These are phyloP conservation scores for Hibiscus mutabilis DNA, from an alignment of 345 rosid species.

Conservation along the genomic window DNA sequence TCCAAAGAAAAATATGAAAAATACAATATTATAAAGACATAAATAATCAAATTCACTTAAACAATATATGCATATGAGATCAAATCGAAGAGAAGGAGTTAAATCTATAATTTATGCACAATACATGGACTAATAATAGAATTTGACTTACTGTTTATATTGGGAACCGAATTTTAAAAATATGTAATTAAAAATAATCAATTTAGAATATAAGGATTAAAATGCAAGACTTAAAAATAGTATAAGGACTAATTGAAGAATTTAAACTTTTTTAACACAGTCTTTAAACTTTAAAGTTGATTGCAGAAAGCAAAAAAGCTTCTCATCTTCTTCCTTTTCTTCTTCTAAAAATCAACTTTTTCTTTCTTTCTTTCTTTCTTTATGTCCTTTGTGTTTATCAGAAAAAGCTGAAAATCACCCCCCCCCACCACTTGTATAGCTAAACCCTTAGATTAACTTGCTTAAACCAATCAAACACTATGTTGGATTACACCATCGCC, in stretches of 20 bases:
- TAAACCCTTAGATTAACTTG: conserved; percentile 14
- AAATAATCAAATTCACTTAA: no score
- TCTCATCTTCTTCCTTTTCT: conserved; percentile 5
- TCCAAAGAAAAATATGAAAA: no score
- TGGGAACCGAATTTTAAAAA: no score
- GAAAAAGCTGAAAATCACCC: conserved; percentile 43
- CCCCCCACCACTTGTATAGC: conserved; percentile 14
- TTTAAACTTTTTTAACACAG: conserved; percentile 3
- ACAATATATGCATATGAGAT: no score
- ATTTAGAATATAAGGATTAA: no score
- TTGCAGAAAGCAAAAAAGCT: conserved; percentile 51
- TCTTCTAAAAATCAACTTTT: neutral
- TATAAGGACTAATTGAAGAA: neutral
- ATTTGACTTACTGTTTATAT: no score
- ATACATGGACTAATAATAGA: no score
- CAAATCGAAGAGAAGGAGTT: no score
- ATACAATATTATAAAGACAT: no score
- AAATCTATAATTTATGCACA: no score
- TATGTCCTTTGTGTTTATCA: conserved; percentile 14
- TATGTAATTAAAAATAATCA: no score
- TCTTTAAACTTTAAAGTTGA: conserved; percentile 48
- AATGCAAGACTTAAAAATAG: no score
- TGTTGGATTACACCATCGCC: conserved; percentile 30
- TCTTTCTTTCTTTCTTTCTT: neutral
- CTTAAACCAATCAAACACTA: neutral